A percentile compares a stretch with the other conserved stretches of the same genome.
Conservation (phyloP, 371 early-diverging fungal species). For the Mortierella sp. region DNA sequence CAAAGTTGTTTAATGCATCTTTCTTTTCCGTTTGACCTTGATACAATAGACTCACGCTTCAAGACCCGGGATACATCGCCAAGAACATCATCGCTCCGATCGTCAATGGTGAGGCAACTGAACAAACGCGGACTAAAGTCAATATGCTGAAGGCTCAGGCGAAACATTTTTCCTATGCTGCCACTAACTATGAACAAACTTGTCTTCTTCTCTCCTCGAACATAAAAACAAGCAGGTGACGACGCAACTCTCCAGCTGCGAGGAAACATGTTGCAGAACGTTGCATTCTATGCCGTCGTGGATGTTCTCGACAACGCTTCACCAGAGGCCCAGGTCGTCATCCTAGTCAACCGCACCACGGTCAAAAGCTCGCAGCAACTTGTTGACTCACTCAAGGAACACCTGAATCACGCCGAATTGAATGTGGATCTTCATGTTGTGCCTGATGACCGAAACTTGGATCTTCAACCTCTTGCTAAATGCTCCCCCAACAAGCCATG, state of each 20-base stretch:
- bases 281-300: constrained; percentile 20
- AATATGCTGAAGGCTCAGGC: neutral
- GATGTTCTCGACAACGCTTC: constrained; percentile 30
- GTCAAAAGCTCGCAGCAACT: constrained; percentile 28
- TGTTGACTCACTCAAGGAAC: constrained; percentile 14
- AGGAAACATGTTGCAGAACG: constrained; percentile 21
- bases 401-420: constrained; percentile 14
- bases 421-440: constrained; percentile 6
- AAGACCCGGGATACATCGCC: constrained; percentile 18
- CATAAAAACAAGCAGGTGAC: constrained; percentile 18
- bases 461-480: neutral
- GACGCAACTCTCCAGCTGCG: constrained; percentile 44
- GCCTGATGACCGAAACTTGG: constrained; percentile 13
- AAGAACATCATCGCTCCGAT: constrained; percentile 23
- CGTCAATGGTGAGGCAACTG: constrained; percentile 23
- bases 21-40: neutral
- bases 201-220: neutral
- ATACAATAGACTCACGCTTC: neutral
- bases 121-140: neutral
- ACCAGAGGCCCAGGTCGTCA: constrained; percentile 22
- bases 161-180: neutral
- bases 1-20: neutral
- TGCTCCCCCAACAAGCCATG: constrained; percentile 3
- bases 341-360: constrained; percentile 33
- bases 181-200: no score